Evolutionary conservation across 306 rosid species (phyloP).

Genomic region (Trifolium pratense): DNA sequence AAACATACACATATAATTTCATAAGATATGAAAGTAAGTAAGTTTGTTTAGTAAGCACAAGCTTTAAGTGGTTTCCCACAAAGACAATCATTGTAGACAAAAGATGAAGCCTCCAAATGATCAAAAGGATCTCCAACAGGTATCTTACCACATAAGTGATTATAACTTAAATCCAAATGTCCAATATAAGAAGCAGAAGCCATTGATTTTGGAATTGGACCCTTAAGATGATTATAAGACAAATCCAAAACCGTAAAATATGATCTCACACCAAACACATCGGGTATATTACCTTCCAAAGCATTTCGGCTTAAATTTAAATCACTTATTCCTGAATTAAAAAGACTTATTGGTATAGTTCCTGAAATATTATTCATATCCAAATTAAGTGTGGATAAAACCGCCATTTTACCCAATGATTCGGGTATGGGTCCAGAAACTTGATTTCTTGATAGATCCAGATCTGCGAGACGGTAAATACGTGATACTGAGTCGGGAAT

Average conservation of each 20-base stretch:
- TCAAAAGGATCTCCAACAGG: conserved; percentile 87
- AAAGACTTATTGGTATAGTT: conserved; percentile 56
- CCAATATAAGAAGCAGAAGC: conserved; percentile 71
- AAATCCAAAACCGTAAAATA: conserved; percentile 82
- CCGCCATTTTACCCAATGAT: conserved; percentile 77
- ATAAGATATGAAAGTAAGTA: neutral
- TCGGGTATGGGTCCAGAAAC: conserved; percentile 70
- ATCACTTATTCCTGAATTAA: conserved; percentile 65
- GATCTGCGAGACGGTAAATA: conserved; percentile 86
- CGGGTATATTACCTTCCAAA: conserved; percentile 60
- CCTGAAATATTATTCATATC: conserved; percentile 72
- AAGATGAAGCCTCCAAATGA: conserved; percentile 89
- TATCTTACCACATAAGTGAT: conserved; percentile 81
- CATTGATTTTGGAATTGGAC: conserved; percentile 67
- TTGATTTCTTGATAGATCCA: conserved; percentile 75
- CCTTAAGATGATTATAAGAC: conserved; percentile 63
- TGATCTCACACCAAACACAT: conserved; percentile 64
- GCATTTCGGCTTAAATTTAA: conserved; percentile 74
- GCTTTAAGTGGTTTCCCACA: conserved; percentile 89
- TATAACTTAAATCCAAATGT: conserved; percentile 92
- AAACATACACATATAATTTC: neutral
- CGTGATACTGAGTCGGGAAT: conserved; percentile 60
- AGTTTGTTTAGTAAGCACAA: conserved; percentile 55
- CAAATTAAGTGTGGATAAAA: conserved; percentile 67
- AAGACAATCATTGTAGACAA: conserved; percentile 75